Conservation (phyloP, 2,329 filamentous ascomycete species). For the Aureobasidium sp. region DNA sequence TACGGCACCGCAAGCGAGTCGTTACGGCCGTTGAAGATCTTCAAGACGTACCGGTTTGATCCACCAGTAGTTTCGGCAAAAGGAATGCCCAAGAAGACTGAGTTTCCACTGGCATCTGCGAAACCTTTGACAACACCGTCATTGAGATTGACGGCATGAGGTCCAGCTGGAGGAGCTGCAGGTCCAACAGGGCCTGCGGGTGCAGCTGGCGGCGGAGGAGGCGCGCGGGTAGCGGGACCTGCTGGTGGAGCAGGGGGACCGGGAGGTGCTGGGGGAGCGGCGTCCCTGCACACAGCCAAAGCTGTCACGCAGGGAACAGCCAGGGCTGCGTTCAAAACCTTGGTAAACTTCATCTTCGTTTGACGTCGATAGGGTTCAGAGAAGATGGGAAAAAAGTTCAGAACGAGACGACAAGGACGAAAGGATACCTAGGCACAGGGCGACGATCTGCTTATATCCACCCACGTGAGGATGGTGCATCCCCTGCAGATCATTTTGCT, state of each 20-base stretch:
- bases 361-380: not conserved
- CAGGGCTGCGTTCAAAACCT: slow-evolving; percentile 4
- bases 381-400: not conserved
- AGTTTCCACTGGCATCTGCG: slow-evolving; percentile 18
- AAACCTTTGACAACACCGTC: slow-evolving; percentile 17
- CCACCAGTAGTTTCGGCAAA: slow-evolving; percentile 37
- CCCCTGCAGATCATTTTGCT: slow-evolving; percentile 5
- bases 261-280: not conserved
- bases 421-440: not conserved
- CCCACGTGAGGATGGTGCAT: not conserved
- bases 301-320: slow-evolving; percentile 10
- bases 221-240: not conserved
- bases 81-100: slow-evolving; percentile 36
- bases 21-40: not conserved
- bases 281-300: not conserved
- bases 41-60: slow-evolving; percentile 29
- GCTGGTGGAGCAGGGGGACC: not conserved
- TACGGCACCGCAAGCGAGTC: not conserved
- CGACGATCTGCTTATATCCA: slow-evolving; percentile 9
- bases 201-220: not conserved
- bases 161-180: not conserved
- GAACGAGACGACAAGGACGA: not conserved
- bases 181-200: not conserved
- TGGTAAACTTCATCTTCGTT: slow-evolving; percentile 7
- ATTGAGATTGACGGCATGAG: not conserved